phyloP scores from a whole-genome alignment of 2,329 filamentous ascomycete species.

The Fusarium devonianum region DNA sequence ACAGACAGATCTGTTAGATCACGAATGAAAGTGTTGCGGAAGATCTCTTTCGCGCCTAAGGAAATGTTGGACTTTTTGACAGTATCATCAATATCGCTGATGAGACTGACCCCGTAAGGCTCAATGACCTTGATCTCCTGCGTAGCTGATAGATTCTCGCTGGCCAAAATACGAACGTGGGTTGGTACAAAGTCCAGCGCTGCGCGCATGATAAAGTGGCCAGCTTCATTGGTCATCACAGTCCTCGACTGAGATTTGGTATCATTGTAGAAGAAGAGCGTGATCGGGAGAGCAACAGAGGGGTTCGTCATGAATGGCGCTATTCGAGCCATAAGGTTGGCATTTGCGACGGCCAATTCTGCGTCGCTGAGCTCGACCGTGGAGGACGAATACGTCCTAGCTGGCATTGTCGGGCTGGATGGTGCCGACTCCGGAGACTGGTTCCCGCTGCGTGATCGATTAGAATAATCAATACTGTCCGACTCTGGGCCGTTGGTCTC shows the following conservation, averaged over 20 bases:
- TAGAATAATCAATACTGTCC: slow-evolving; percentile 42
- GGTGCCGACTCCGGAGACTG: slow-evolving; percentile 51
- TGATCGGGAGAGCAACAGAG: slow-evolving; percentile 78
- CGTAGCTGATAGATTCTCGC: slow-evolving; percentile 81
- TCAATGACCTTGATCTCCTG: slow-evolving; percentile 81
- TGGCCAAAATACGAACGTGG: slow-evolving; percentile 85
- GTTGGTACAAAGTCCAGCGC: slow-evolving; percentile 90
- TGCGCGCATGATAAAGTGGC: slow-evolving; percentile 84
- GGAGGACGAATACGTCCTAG: slow-evolving; percentile 47
- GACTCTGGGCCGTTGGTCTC: slow-evolving; percentile 50
- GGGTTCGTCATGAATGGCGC: slow-evolving; percentile 91
- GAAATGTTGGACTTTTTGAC: slow-evolving; percentile 94
- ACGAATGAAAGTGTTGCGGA: slow-evolving; percentile 92
- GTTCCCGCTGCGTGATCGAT: slow-evolving; percentile 43
- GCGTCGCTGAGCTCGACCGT: slow-evolving; percentile 72
- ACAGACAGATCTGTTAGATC: slow-evolving; percentile 83
- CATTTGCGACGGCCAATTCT: slow-evolving; percentile 81
- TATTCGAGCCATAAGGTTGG: slow-evolving; percentile 85
- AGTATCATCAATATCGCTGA: slow-evolving; percentile 98
- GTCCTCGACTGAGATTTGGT: slow-evolving; percentile 82
- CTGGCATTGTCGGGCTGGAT: slow-evolving; percentile 52
- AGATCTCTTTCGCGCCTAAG: slow-evolving; percentile 88
- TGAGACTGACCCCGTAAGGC: slow-evolving; percentile 82
- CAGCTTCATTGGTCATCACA: slow-evolving; percentile 83
- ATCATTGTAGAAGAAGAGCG: slow-evolving; percentile 94